A percentile compares a stretch with the other conserved stretches of the same genome.
These are phyloP conservation scores for Quercus aquifolioides DNA, from an alignment of 306 rosid genomes.

Conservation along the genomic window DNA sequence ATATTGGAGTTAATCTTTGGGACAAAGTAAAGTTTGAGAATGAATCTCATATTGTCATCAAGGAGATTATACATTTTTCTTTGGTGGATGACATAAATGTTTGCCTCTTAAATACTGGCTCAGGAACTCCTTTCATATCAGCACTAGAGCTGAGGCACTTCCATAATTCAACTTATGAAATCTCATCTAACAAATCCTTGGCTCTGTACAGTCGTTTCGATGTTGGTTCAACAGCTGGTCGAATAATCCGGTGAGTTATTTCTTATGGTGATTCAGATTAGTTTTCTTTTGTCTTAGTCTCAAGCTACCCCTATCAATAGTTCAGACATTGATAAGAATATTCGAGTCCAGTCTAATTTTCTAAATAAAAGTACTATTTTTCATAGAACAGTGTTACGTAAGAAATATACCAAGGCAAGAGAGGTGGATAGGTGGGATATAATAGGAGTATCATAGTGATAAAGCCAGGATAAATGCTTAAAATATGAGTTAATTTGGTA, in stretches of 20 bases:
- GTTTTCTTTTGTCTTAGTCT: too few relatives aligned
- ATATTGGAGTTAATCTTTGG: constrained; percentile 37
- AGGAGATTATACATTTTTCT: constrained; percentile 39
- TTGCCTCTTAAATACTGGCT: constrained; percentile 36
- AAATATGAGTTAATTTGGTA: fast-evolving
- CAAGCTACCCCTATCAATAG: neutral
- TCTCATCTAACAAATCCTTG: constrained; percentile 3
- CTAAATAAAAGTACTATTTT: neutral
- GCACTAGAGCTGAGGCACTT: constrained; percentile 49
- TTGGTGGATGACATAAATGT: constrained; percentile 26
- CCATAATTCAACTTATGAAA: constrained; percentile 11
- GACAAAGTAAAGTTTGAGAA: constrained; percentile 4
- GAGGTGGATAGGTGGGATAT: fast-evolving
- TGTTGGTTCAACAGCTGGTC: constrained; percentile 26
- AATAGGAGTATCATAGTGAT: too few relatives aligned
- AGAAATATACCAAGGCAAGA: neutral
- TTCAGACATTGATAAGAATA: neutral
- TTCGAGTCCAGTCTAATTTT: fast-evolving
- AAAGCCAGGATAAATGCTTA: fast-evolving
- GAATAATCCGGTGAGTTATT: constrained; percentile 31
- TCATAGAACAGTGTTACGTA: neutral
- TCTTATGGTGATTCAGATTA: neutral
- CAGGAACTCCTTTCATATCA: constrained; percentile 58
- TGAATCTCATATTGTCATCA: neutral
- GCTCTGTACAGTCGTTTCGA: constrained; percentile 22